Evolutionary conservation across 306 rosid genomes (phyloP).

Genomic region (Vicia faba): DNA sequence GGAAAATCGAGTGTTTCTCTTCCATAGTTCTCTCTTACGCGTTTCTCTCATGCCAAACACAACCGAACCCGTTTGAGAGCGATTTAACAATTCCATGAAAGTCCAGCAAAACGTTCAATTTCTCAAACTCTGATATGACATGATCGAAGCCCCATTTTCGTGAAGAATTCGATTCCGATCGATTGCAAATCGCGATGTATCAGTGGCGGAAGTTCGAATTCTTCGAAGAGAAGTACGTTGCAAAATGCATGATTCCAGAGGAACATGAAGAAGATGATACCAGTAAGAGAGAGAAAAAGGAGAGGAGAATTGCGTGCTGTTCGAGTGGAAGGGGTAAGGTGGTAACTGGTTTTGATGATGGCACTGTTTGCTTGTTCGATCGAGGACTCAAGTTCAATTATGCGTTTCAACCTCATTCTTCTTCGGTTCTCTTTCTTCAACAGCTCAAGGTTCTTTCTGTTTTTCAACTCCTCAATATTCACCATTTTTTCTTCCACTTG

Average conservation of each 20-base stretch:
- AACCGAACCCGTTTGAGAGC: too few relatives aligned
- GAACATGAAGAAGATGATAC: conserved; percentile 26
- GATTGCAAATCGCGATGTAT: conserved; percentile 55
- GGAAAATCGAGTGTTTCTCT: neutral
- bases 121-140: neutral
- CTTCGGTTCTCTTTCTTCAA: conserved; percentile 79
- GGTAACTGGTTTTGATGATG: conserved; percentile 83
- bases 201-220: conserved; percentile 99
- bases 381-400: conserved; percentile 86
- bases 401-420: conserved; percentile 82
- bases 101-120: neutral
- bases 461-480: too few relatives aligned
- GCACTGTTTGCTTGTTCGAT: conserved; percentile 77
- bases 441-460: conserved; percentile 78
- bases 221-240: conserved; percentile 82
- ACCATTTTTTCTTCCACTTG: too few relatives aligned
- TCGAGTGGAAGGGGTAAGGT: conserved; percentile 96
- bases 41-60: too few relatives aligned
- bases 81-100: neutral
- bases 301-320: conserved; percentile 71
- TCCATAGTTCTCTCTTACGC: neutral
- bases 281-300: neutral
- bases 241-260: conserved; percentile 71
- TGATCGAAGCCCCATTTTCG: neutral
- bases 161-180: conserved; percentile 18